Evolutionary conservation across 2,329 filamentous ascomycete genomes (phyloP).

Genomic region (Apiospora hydei): DNA sequence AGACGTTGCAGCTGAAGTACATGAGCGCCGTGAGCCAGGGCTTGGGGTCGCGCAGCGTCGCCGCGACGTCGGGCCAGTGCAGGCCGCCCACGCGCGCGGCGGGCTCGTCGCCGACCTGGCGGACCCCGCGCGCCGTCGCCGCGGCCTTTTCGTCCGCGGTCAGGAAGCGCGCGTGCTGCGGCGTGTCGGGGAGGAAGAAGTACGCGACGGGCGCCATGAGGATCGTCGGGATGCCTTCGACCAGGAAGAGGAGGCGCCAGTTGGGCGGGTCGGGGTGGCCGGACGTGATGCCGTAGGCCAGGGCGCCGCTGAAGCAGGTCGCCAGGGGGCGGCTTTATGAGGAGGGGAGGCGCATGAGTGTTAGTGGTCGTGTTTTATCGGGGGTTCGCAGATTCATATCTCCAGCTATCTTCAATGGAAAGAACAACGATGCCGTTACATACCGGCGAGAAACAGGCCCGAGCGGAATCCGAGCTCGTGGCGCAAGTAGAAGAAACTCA

Average conservation of each 20-base stretch:
- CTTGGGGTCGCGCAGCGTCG: slow-evolving; percentile 55
- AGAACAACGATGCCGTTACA: background rate
- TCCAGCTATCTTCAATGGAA: background rate
- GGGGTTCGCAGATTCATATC: background rate
- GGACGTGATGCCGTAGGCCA: slow-evolving; percentile 73
- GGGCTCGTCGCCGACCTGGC: slow-evolving; percentile 56
- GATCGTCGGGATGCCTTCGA: slow-evolving; percentile 45
- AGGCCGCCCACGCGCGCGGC: slow-evolving; percentile 56
- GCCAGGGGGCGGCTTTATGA: slow-evolving; percentile 63
- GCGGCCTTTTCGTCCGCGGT: slow-evolving; percentile 64
- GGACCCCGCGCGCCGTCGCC: slow-evolving; percentile 59
- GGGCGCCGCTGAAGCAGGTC: slow-evolving; percentile 72
- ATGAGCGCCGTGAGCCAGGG: slow-evolving; percentile 56
- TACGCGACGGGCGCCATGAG: slow-evolving; percentile 41
- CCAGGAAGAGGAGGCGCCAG: slow-evolving; percentile 44
- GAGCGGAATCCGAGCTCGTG: slow-evolving; percentile 52
- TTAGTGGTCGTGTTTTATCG: background rate
- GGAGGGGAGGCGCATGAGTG: background rate
- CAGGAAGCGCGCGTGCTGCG: slow-evolving; percentile 60
- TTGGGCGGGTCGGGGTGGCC: slow-evolving; percentile 61
- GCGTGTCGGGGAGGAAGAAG: slow-evolving; percentile 50
- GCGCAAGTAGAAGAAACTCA: slow-evolving; percentile 49
- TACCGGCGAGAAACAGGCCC: slow-evolving; percentile 41
- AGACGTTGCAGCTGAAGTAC: slow-evolving; percentile 58
- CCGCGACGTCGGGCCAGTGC: slow-evolving; percentile 53